phyloP scores from a whole-genome alignment of 768 basidiomycete species.

The Mycena chlorophos region DNA sequence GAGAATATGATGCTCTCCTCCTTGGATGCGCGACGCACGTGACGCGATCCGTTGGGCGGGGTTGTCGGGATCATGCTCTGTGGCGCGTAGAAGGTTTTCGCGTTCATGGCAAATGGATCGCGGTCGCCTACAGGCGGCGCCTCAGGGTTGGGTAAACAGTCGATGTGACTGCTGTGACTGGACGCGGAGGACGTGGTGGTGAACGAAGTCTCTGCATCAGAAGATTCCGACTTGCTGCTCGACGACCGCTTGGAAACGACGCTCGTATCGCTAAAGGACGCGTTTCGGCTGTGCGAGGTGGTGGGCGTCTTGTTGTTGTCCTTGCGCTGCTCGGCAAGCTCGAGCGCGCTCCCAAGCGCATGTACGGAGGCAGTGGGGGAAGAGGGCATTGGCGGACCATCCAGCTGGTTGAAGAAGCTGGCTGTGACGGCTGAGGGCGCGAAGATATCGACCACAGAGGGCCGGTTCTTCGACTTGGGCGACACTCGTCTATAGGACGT shows the following conservation, averaged over 20 bases:
- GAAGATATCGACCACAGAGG: slow-evolving; percentile 53
- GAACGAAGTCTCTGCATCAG: slow-evolving; percentile 26
- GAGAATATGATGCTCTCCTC: slow-evolving; percentile 75
- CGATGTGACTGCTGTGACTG: slow-evolving; percentile 35
- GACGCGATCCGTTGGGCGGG: slow-evolving; percentile 50
- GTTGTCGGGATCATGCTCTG: slow-evolving; percentile 72
- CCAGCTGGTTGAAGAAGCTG: slow-evolving; percentile 53
- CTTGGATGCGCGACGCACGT: slow-evolving; percentile 63
- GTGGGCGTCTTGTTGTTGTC: slow-evolving; percentile 34
- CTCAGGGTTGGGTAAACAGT: slow-evolving; percentile 34
- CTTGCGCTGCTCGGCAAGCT: slow-evolving; percentile 41
- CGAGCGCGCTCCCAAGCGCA: slow-evolving; percentile 26
- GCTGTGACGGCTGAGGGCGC: slow-evolving; percentile 37
- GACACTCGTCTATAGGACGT: slow-evolving; percentile 34
- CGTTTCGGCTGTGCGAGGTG: slow-evolving; percentile 53
- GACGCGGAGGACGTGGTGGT: slow-evolving; percentile 30
- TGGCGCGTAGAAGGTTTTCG: slow-evolving; percentile 76
- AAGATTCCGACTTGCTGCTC: slow-evolving; percentile 30
- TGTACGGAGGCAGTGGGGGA: slow-evolving; percentile 30
- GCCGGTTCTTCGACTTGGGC: slow-evolving; percentile 35
- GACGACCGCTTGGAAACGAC: slow-evolving; percentile 43
- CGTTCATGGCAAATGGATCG: slow-evolving; percentile 73
- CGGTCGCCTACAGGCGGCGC: slow-evolving; percentile 40
- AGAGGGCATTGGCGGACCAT: slow-evolving; percentile 32
- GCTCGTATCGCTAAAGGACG: slow-evolving; percentile 66